These are phyloP conservation scores for Prunus mume DNA, from an alignment of 306 rosid genomes.

Conservation along the genomic window DNA sequence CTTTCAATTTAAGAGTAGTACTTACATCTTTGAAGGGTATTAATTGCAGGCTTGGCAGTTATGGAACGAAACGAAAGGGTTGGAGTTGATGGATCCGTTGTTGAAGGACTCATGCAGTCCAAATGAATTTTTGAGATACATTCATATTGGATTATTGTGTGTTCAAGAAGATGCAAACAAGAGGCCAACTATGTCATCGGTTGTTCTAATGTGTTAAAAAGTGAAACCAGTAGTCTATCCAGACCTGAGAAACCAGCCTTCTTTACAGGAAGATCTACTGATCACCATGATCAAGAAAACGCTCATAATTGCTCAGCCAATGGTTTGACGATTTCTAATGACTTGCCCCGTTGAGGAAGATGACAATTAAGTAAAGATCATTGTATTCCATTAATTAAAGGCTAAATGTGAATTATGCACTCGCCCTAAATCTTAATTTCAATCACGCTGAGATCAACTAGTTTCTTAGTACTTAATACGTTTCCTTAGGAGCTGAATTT, in stretches of 20 bases:
- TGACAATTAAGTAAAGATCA: neutral
- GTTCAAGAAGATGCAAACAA: constrained; percentile 50
- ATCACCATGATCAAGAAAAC: neutral
- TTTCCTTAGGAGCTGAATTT: too few species aligned
- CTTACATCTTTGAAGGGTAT: neutral
- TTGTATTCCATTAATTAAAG: neutral
- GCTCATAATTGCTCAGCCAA: constrained; percentile 16
- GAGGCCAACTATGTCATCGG: constrained; percentile 50
- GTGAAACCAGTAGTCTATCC: constrained; percentile 17
- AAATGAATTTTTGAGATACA: neutral
- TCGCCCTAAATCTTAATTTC: too few species aligned
- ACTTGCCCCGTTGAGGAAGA: neutral
- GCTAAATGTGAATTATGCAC: too few species aligned
- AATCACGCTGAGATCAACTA: too few species aligned
- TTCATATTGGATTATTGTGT: constrained; percentile 18
- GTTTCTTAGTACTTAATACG: too few species aligned
- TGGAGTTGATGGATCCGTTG: neutral
- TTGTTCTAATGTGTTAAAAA: constrained; percentile 43
- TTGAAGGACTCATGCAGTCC: neutral
- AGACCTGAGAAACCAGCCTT: constrained; percentile 39
- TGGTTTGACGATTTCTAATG: constrained; percentile 22
- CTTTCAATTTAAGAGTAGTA: neutral
- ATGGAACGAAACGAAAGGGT: neutral
- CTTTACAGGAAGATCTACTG: constrained; percentile 28
- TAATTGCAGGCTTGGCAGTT: neutral